These are phyloP conservation scores for Immersiporthe knoxdaviesiana DNA, from an alignment of 2,329 filamentous ascomycete genomes.

Conservation along the genomic window DNA sequence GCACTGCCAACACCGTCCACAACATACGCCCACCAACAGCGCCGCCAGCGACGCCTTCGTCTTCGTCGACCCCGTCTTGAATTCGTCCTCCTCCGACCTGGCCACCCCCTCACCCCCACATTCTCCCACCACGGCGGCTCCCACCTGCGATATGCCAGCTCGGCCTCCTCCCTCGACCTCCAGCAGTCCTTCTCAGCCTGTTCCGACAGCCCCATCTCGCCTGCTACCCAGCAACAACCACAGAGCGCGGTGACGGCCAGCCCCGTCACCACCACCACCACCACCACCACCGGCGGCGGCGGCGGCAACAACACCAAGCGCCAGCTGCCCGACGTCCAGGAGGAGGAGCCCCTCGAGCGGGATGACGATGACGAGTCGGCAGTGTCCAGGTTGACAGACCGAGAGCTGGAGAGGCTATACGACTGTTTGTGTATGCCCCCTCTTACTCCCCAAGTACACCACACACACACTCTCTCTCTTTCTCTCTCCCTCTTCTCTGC, in stretches of 20 bases:
- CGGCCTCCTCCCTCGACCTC: conserved; percentile 75
- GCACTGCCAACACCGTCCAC: background rate
- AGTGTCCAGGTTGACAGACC: conserved; percentile 52
- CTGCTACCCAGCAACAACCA: conserved; percentile 45
- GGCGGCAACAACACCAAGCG: conserved; percentile 67
- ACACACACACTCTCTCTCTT: background rate
- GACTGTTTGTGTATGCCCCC: conserved; percentile 73
- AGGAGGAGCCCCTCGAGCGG: conserved; percentile 79
- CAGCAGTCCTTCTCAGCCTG: conserved; percentile 45
- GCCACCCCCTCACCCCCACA: conserved; percentile 71
- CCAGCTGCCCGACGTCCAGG: conserved; percentile 78
- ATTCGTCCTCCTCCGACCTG: conserved; percentile 67
- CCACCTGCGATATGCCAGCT: conserved; percentile 66
- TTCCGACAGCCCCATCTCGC: conserved; percentile 59
- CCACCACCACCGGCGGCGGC: too few species aligned
- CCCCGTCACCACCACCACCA: conserved; percentile 39
- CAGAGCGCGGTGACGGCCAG: conserved; percentile 15
- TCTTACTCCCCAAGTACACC: conserved; percentile 2
- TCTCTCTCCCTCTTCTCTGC: background rate
- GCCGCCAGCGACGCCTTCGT: conserved; percentile 32
- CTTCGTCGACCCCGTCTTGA: conserved; percentile 50
- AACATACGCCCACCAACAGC: conserved; percentile 37
- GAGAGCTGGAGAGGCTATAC: conserved; percentile 53
- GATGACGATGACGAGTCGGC: conserved; percentile 55
- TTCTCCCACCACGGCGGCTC: conserved; percentile 59